Evolutionary conservation across 805 yeast species (phyloP), one percentile per base, ranked within the genome.

Genomic region (Metschnikowia henanensis): DNA sequence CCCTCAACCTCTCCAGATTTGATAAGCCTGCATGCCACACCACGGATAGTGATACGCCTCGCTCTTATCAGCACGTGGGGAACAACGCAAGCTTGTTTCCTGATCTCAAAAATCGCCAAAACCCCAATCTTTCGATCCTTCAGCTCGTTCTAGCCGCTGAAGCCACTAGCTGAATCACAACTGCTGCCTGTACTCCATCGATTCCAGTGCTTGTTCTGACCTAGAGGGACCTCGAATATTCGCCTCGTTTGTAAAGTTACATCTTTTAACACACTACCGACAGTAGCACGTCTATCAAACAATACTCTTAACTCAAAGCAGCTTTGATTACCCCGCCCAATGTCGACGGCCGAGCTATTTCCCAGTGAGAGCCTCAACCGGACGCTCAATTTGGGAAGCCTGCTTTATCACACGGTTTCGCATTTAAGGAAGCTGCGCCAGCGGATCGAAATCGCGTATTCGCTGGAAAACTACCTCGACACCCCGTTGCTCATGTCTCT

Each of bases 321-420:
- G 26, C 26, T 23, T 23, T 23, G 26, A 23, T 23, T 23, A 23
- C n/a, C 16, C 30, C 16, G 16, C 30, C 6, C 30, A 4, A 53
- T 51, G 54, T 32, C 50, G 4, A 36, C 54, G 5, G 47, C 46
- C 5, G 47, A 45, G 21, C 36, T 53, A 15, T 26, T 51, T 30
- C 75, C 75, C 10, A 70, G 72, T 20, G 61, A 65, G 39, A 70
- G 74, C n/a, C 51, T 70, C 21, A 63, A 66, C 15, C 55, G 58
- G 37, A 37, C 47, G 17, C 47, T 68, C 20, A 50, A 55, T 23
- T 52, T 70, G 18, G 71, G 72, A 5, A 50, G 50, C 22, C 55
- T 61, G 38, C 53, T 70, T 51, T 63, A 59, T 41, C 39, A 53
- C 32, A 57, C 65, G 5, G 51, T 67, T 32, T 50, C 57, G 37